Percentiles rank a stretch among this genome's conserved stretches.
Conservation (phyloP, 2,329 filamentous ascomycete genomes). For the Pseudopithomyces maydicus region DNA sequence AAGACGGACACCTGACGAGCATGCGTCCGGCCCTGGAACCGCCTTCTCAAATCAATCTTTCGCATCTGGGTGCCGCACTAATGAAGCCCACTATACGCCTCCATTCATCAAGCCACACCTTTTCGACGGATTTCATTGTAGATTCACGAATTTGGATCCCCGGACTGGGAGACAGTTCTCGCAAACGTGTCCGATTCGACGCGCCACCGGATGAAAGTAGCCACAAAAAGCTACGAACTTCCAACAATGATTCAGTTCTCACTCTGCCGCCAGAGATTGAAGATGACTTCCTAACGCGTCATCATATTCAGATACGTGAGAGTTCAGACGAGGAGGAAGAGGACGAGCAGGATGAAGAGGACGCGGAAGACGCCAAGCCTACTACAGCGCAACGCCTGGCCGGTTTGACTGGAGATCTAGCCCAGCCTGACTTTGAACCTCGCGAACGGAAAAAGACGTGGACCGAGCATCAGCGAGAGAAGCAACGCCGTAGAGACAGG, state of each 20-base stretch:
- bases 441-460: conserved; percentile 18
- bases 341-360: conserved; percentile 4
- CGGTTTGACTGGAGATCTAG: conserved; percentile 39
- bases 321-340: conserved; percentile 2
- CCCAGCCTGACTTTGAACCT: conserved; percentile 32
- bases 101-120: conserved; percentile 50
- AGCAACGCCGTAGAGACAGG: conserved; percentile 9
- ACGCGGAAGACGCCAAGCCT: conserved; percentile 18
- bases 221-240: conserved; percentile 20
- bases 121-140: conserved; percentile 47
- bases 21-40: neutral
- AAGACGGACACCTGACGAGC: neutral
- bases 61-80: conserved; percentile 9
- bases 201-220: conserved; percentile 13
- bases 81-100: conserved; percentile 36
- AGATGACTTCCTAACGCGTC: neutral
- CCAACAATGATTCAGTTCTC: too few species aligned
- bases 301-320: neutral
- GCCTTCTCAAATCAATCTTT: neutral
- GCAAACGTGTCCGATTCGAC: conserved; percentile 27
- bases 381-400: conserved; percentile 41
- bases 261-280: neutral
- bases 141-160: neutral
- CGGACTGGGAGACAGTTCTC: conserved; percentile 7
- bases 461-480: conserved; percentile 18